These are phyloP conservation scores for Stagonosporopsis tanaceti DNA, from an alignment of 2,329 filamentous ascomycete species.

Conservation along the genomic window DNA sequence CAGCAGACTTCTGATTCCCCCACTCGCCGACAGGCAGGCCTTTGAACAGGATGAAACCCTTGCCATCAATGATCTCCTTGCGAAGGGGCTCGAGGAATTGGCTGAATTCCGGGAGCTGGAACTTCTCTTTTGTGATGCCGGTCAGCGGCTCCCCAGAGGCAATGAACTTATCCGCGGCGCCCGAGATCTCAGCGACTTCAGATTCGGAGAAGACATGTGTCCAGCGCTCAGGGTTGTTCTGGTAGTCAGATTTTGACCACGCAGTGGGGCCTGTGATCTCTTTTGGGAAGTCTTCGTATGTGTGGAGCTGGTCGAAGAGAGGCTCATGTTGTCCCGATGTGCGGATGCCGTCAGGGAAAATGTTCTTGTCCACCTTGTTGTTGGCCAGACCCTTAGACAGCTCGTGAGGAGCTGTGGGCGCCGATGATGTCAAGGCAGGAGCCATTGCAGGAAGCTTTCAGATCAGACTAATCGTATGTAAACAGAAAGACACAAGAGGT, in stretches of 20 bases:
- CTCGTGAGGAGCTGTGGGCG: conserved; percentile 50
- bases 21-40: conserved; percentile 79
- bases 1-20: conserved; percentile 78
- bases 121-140: conserved; percentile 73
- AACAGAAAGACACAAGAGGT: background rate
- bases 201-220: conserved; percentile 72
- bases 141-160: conserved; percentile 71
- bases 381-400: conserved; percentile 37
- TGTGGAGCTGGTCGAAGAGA: conserved; percentile 68
- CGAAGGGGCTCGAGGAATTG: conserved; percentile 64
- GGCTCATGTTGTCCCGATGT: conserved; percentile 78
- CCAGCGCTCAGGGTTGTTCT: conserved; percentile 71
- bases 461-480: background rate
- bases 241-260: conserved; percentile 74
- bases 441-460: conserved; percentile 39
- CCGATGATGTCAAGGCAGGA: conserved; percentile 50
- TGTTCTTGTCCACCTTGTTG: conserved; percentile 51
- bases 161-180: conserved; percentile 74
- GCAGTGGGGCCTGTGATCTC: conserved; percentile 75
- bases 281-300: conserved; percentile 75
- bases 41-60: conserved; percentile 91
- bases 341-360: conserved; percentile 72
- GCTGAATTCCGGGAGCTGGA: conserved; percentile 66
- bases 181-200: conserved; percentile 72
- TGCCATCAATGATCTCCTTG: conserved; percentile 77